A percentile compares a stretch with the other conserved stretches of the same genome.
Evolutionary conservation across 2,329 filamentous ascomycete species (phyloP).

Genomic region (Diplodia seriata): DNA sequence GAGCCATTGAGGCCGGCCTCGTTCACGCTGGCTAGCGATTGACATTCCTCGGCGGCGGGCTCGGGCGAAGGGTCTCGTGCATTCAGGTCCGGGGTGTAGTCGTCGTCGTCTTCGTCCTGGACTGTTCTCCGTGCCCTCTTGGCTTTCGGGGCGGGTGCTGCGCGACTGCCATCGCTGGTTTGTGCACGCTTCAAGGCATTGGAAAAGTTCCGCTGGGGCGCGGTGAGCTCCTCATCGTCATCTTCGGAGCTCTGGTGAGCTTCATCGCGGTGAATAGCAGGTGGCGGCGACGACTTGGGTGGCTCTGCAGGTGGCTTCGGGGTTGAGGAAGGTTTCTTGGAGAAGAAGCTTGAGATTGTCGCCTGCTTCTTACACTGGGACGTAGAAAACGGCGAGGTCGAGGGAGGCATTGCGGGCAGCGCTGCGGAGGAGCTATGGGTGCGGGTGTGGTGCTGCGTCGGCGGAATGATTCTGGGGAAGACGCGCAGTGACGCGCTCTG

Average conservation of each 20-base stretch:
- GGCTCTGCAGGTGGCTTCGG: slow-evolving; percentile 34
- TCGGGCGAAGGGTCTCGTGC: slow-evolving; percentile 36
- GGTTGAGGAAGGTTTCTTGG: slow-evolving; percentile 51
- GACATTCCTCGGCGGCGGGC: slow-evolving; percentile 33
- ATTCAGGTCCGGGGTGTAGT: slow-evolving; percentile 46
- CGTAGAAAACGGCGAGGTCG: slow-evolving; percentile 44
- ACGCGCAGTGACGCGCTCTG: slow-evolving; percentile 12
- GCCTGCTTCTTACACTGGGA: slow-evolving; percentile 71
- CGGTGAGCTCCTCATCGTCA: slow-evolving; percentile 11
- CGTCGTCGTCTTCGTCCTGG: slow-evolving; percentile 46
- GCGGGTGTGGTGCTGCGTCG: slow-evolving; percentile 16
- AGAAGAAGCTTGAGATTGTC: slow-evolving; percentile 87
- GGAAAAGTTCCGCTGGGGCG: slow-evolving; percentile 40
- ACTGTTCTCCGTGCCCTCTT: slow-evolving; percentile 25
- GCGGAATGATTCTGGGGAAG: slow-evolving; percentile 3
- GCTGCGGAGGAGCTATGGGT: background rate
- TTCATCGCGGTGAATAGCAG: background rate
- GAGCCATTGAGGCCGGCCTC: slow-evolving; percentile 39
- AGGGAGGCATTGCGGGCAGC: slow-evolving; percentile 45
- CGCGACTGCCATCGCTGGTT: slow-evolving; percentile 35
- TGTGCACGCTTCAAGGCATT: slow-evolving; percentile 55
- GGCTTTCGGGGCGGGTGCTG: background rate
- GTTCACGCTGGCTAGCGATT: slow-evolving; percentile 39
- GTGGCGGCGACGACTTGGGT: slow-evolving; percentile 8
- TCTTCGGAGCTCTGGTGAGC: slow-evolving; percentile 5